phyloP scores from a whole-genome alignment of 2,329 filamentous ascomycete species.

The Hypoxylon sp. region DNA sequence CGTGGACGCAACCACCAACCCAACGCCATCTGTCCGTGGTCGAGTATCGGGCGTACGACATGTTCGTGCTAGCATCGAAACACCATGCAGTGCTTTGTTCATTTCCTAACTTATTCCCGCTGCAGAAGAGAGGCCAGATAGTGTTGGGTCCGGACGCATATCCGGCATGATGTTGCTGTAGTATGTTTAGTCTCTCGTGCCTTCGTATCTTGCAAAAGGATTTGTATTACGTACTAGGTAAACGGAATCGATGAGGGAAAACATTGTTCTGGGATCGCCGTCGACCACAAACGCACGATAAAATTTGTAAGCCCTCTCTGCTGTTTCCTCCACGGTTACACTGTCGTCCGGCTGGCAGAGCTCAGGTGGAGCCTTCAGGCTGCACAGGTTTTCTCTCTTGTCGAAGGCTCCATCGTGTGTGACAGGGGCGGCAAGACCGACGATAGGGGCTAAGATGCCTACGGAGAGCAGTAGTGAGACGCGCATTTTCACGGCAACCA shows the following conservation, averaged over 20 bases:
- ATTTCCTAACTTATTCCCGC: slow-evolving; percentile 55
- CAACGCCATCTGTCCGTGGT: slow-evolving; percentile 59
- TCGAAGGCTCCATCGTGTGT: slow-evolving; percentile 40
- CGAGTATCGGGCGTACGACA: slow-evolving; percentile 59
- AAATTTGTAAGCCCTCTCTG: slow-evolving; percentile 58
- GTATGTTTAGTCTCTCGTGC: slow-evolving; percentile 14
- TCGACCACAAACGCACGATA: slow-evolving; percentile 60
- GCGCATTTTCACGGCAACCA: slow-evolving; percentile 50
- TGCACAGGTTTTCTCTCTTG: slow-evolving; percentile 59
- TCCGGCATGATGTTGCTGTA: slow-evolving; percentile 58
- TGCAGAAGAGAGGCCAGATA: slow-evolving; percentile 60
- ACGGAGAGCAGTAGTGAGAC: slow-evolving; percentile 47
- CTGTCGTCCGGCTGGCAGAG: slow-evolving; percentile 56
- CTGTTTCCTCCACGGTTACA: slow-evolving; percentile 58
- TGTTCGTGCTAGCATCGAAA: slow-evolving; percentile 58
- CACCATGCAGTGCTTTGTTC: slow-evolving; percentile 56
- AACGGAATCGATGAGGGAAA: slow-evolving; percentile 58
- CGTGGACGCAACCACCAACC: slow-evolving; percentile 60
- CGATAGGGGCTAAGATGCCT: slow-evolving; percentile 50
- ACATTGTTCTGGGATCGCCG: slow-evolving; percentile 59
- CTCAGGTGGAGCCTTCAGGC: slow-evolving; percentile 53
- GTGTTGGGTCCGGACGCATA: slow-evolving; percentile 55
- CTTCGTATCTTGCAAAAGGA: not conserved
- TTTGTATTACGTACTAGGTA: slow-evolving; percentile 54
- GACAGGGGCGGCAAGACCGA: slow-evolving; percentile 51